Percentiles rank a stretch among this genome's conserved stretches.
Conservation (phyloP, 2,329 filamentous ascomycete genomes). For the Paramyrothecium sp. region DNA sequence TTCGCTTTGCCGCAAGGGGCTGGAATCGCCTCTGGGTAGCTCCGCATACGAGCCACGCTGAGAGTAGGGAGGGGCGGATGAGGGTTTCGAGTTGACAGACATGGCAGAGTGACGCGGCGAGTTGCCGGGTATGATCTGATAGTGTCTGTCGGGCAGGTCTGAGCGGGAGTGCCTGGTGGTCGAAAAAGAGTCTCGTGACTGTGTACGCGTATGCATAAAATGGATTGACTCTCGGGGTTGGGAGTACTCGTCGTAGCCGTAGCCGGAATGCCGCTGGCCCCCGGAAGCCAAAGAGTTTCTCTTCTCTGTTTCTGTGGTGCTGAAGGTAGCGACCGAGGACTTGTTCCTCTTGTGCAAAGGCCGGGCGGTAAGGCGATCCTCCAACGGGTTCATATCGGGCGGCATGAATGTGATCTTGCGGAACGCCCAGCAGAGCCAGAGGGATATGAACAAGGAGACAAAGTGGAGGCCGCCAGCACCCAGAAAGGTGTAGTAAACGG, state of each 20-base stretch:
- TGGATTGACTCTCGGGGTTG: constrained; percentile 60
- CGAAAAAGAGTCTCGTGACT: constrained; percentile 56
- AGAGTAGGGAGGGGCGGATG: constrained; percentile 36
- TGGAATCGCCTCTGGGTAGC: constrained; percentile 43
- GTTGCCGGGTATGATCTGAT: constrained; percentile 45
- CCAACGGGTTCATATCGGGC: constrained; percentile 93
- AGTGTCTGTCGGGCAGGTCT: constrained; percentile 55
- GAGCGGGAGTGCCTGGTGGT: constrained; percentile 50
- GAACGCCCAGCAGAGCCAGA: constrained; percentile 78
- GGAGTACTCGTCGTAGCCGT: constrained; percentile 39
- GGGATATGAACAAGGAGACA: constrained; percentile 65
- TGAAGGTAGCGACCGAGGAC: constrained; percentile 49
- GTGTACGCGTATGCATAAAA: constrained; percentile 75
- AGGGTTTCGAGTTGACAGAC: constrained; percentile 45
- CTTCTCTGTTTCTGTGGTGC: constrained; percentile 53
- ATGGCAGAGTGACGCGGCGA: constrained; percentile 43
- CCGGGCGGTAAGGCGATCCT: constrained; percentile 77
- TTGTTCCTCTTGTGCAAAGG: constrained; percentile 72
- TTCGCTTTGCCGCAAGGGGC: constrained; percentile 21
- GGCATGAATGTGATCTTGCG: constrained; percentile 78
- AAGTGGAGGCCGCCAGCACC: constrained; percentile 66
- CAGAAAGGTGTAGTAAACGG: constrained; percentile 67
- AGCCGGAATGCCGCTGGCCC: constrained; percentile 39
- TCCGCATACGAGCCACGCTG: constrained; percentile 48
- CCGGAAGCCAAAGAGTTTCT: constrained; percentile 50